These are phyloP conservation scores for Solanum chiquidenum DNA, from an alignment of 257 asterid species.

Conservation along the genomic window DNA sequence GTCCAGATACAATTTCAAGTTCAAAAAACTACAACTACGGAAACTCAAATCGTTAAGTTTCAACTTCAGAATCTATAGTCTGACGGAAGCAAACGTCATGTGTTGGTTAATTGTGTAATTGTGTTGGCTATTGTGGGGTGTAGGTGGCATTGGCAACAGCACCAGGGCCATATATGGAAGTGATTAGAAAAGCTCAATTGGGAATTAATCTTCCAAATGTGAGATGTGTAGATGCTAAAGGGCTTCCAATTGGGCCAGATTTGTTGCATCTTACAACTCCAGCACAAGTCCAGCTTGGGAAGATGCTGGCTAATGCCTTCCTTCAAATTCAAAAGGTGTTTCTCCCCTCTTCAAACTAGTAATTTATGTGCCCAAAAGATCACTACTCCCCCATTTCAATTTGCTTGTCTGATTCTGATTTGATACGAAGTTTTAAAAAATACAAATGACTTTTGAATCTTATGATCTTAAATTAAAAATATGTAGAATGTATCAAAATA, in stretches of 20 bases:
- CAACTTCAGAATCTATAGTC: no score
- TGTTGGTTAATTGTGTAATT: neutral
- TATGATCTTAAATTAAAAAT: no score
- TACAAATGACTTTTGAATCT: no score
- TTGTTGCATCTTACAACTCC: constrained; percentile 24
- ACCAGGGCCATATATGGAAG: constrained; percentile 12
- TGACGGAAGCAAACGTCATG: neutral
- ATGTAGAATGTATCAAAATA: neutral
- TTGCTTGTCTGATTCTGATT: no score
- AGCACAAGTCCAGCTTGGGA: constrained; percentile 22
- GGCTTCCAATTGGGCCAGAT: constrained; percentile 19
- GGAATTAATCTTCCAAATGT: constrained; percentile 14
- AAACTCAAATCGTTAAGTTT: neutral
- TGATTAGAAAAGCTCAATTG: constrained; percentile 23
- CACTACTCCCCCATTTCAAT: neutral
- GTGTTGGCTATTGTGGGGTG: neutral
- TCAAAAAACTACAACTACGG: neutral
- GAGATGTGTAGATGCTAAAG: constrained; percentile 24
- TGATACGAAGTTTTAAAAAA: no score
- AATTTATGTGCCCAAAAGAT: neutral
- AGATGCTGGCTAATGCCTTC: constrained; percentile 23
- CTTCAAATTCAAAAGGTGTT: neutral
- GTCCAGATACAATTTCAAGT: neutral
- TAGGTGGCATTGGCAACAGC: constrained; percentile 29
- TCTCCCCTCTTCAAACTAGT: neutral